Evolutionary conservation across 2,329 filamentous ascomycete species (phyloP).

Genomic region (Paradendryphiella salina): DNA sequence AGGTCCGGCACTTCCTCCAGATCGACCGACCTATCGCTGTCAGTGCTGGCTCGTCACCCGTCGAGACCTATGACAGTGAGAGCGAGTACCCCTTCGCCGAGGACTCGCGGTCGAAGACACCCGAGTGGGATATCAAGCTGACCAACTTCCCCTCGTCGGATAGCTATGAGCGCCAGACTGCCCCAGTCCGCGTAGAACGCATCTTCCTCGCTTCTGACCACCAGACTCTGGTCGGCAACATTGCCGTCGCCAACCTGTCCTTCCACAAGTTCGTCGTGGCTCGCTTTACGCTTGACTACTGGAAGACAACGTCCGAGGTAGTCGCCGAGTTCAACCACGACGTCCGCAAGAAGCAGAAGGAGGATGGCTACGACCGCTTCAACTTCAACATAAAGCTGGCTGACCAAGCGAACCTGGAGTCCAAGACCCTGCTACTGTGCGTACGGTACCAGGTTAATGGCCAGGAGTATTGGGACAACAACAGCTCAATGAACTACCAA

Average conservation of each 20-base stretch:
- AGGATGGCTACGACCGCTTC: conserved; percentile 80
- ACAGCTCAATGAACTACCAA: conserved; percentile 83
- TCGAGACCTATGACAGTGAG: conserved; percentile 85
- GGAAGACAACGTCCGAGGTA: conserved; percentile 97
- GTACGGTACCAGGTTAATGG: conserved; percentile 84
- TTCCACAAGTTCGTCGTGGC: conserved; percentile 90
- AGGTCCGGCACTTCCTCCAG: conserved; percentile 93
- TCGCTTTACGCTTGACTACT: conserved; percentile 94
- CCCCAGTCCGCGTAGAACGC: conserved; percentile 78
- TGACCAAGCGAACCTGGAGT: conserved; percentile 87
- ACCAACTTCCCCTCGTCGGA: conserved; percentile 76
- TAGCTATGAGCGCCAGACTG: conserved; percentile 62
- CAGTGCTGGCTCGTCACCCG: conserved; percentile 89
- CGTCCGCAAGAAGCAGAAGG: conserved; percentile 66
- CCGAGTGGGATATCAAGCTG: conserved; percentile 85
- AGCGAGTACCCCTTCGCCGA: conserved; percentile 83
- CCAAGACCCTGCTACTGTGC: conserved; percentile 91
- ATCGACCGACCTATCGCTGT: conserved; percentile 94
- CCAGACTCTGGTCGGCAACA: conserved; percentile 79
- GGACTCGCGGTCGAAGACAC: conserved; percentile 50
- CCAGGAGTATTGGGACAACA: conserved; percentile 95
- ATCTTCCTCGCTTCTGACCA: conserved; percentile 88
- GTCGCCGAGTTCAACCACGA: conserved; percentile 84
- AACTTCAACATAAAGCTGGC: conserved; percentile 92
- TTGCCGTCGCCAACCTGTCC: conserved; percentile 83